phyloP scores from a whole-genome alignment of 192 early-diverging fungal genomes.

The Radiomyces spectabilis region DNA sequence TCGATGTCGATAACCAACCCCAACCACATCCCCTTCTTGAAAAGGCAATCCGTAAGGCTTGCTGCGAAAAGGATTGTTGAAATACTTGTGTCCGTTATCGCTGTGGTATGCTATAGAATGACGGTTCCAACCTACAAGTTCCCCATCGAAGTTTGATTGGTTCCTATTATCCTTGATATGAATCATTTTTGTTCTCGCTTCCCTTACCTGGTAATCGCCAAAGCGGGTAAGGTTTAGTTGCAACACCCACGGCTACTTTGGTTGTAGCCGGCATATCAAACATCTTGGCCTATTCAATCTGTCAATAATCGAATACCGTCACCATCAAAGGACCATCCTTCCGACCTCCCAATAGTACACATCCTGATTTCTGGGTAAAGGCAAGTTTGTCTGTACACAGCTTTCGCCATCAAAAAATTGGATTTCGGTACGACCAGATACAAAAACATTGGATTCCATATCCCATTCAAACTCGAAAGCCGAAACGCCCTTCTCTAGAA shows the following conservation, averaged over 20 bases:
- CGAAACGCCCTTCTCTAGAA: slow-evolving; percentile 75
- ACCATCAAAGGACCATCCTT: background rate
- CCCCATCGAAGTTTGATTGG: too few relatives aligned
- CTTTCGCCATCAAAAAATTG: slow-evolving; percentile 65
- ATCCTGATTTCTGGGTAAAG: slow-evolving; percentile 69
- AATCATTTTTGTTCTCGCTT: background rate
- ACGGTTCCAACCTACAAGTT: slow-evolving; percentile 34
- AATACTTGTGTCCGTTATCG: slow-evolving; percentile 28
- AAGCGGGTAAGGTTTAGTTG: slow-evolving; percentile 40
- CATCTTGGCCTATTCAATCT: slow-evolving; percentile 23
- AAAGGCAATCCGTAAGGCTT: slow-evolving; percentile 26
- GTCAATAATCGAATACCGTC: background rate
- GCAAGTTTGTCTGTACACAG: slow-evolving; percentile 75
- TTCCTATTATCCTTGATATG: too few relatives aligned
- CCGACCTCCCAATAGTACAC: slow-evolving; percentile 73
- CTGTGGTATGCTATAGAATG: slow-evolving; percentile 41
- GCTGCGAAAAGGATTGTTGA: slow-evolving; percentile 26
- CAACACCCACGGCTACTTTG: slow-evolving; percentile 39
- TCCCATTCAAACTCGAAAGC: slow-evolving; percentile 78
- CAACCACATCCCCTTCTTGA: slow-evolving; percentile 41
- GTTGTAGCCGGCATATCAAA: slow-evolving; percentile 28
- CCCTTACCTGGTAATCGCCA: slow-evolving; percentile 38
- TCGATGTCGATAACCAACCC: slow-evolving; percentile 41
- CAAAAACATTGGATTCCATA: slow-evolving; percentile 50
- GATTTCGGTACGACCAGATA: slow-evolving; percentile 66